phyloP scores from a whole-genome alignment of 1,139 yeast species.

The Pichia sp. region DNA sequence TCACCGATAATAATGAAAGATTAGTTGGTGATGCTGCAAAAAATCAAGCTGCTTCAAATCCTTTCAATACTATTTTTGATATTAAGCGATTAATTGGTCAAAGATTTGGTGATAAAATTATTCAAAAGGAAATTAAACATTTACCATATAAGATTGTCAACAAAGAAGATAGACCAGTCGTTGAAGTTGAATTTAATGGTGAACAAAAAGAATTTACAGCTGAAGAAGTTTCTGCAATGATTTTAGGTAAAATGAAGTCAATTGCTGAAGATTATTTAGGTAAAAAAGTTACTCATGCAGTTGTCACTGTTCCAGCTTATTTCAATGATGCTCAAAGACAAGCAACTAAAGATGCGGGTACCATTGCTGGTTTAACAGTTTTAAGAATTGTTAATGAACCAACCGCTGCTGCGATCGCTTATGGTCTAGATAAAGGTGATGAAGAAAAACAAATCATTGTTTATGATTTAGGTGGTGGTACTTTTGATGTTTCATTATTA shows the following conservation, averaged over 20 bases:
- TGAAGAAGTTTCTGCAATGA: conserved; percentile 90
- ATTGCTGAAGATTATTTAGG: conserved; percentile 92
- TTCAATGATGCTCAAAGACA: conserved; percentile 98
- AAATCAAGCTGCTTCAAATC: conserved; percentile 84
- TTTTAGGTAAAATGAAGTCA: conserved; percentile 84
- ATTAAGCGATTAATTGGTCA: conserved; percentile 84
- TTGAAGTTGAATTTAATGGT: conserved; percentile 61
- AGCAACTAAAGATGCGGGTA: conserved; percentile 97
- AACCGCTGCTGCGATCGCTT: conserved; percentile 97
- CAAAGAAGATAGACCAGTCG: conserved; percentile 74
- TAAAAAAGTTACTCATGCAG: conserved; percentile 85
- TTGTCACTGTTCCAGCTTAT: conserved; percentile 95
- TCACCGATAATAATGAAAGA: conserved; percentile 66
- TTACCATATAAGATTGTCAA: conserved; percentile 67
- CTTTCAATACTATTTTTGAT: conserved; percentile 73
- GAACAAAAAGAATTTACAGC: conserved; percentile 66
- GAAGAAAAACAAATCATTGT: conserved; percentile 85
- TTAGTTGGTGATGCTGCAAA: conserved; percentile 93
- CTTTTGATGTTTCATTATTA: conserved; percentile 85
- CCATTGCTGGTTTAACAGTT: conserved; percentile 91
- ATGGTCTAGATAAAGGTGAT: conserved; percentile 87
- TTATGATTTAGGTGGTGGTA: conserved; percentile 96
- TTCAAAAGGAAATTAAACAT: conserved; percentile 77
- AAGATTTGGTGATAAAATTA: conserved; percentile 65
- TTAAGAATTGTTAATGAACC: conserved; percentile 96